Percentiles rank a stretch among this genome's conserved stretches.
Conservation (phyloP, 345 rosid genomes). For the Melaleuca alternifolia region DNA sequence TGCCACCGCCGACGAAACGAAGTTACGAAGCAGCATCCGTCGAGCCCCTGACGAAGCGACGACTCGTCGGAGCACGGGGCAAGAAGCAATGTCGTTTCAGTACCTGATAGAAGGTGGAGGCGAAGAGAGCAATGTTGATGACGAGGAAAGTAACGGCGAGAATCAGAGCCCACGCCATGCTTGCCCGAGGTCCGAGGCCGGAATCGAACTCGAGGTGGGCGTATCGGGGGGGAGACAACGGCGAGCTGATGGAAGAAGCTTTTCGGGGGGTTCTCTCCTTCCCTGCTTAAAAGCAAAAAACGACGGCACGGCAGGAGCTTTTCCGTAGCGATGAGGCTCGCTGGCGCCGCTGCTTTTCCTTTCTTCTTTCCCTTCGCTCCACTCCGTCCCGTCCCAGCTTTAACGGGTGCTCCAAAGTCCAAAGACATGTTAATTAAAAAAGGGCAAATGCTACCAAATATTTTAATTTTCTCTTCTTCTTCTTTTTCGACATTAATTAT, state of each 20-base stretch:
- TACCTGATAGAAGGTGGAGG: conserved; percentile 66
- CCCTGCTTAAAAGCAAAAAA: not conserved
- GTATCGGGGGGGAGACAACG: not conserved
- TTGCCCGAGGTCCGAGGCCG: not conserved
- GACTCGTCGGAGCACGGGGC: not conserved
- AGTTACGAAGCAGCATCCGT: not conserved
- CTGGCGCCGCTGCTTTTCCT: no score
- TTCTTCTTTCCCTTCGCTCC: no score
- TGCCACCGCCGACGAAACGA: not conserved
- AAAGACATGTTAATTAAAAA: no score
- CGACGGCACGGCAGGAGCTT: not conserved
- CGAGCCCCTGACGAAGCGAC: not conserved
- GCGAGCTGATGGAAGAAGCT: not conserved
- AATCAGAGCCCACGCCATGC: conserved; percentile 48
- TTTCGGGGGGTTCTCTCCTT: not conserved
- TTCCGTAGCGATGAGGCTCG: not conserved
- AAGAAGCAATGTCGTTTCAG: not conserved
- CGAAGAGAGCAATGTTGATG: conserved; percentile 52
- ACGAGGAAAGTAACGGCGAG: conserved; percentile 51
- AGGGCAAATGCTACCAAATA: no score
- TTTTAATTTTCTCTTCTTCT: no score
- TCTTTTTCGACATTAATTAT: no score
- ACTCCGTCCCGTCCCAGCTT: no score
- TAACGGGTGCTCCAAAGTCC: no score
- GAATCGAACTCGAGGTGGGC: not conserved